Percentiles rank a stretch among this genome's conserved stretches.
These are phyloP conservation scores for Talaromyces pinophilus DNA, from an alignment of 2,329 filamentous ascomycete genomes.

Conservation along the genomic window DNA sequence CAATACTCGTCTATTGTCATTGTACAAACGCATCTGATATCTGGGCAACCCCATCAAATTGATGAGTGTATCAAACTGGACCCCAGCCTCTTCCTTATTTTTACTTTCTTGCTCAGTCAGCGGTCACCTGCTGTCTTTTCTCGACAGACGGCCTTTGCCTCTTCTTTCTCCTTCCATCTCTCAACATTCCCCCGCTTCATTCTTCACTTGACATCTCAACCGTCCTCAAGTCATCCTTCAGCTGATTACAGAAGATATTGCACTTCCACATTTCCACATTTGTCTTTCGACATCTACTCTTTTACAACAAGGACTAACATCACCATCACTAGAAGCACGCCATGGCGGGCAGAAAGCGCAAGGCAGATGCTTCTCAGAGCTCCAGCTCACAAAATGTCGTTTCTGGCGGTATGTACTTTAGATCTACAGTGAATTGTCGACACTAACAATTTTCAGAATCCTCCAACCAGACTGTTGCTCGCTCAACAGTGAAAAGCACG, in stretches of 20 bases:
- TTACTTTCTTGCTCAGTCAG: neutral
- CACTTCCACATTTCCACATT: neutral
- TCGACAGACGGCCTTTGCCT: neutral
- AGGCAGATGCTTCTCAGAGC: slow-evolving; percentile 30
- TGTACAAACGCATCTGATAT: neutral
- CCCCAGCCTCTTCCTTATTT: neutral
- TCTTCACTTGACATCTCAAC: slow-evolving; percentile 11
- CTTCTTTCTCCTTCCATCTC: slow-evolving; percentile 2
- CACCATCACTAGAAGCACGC: slow-evolving; percentile 28
- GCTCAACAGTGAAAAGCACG: neutral
- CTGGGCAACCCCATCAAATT: neutral
- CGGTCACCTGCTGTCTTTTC: neutral
- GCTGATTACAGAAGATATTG: neutral
- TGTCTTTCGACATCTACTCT: neutral
- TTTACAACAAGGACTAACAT: neutral
- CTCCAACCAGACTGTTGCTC: neutral
- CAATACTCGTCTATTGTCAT: neutral
- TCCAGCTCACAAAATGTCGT: slow-evolving; percentile 10
- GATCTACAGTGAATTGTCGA: neutral
- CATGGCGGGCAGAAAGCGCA: slow-evolving; percentile 43
- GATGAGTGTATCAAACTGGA: neutral
- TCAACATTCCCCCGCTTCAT: slow-evolving; percentile 4
- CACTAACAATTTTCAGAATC: slow-evolving; percentile 4
- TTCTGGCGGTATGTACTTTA: slow-evolving; percentile 6
- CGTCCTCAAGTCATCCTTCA: slow-evolving; percentile 1